Conservation (phyloP, 257 asterid species). For the Ajuga chamaepitys region DNA sequence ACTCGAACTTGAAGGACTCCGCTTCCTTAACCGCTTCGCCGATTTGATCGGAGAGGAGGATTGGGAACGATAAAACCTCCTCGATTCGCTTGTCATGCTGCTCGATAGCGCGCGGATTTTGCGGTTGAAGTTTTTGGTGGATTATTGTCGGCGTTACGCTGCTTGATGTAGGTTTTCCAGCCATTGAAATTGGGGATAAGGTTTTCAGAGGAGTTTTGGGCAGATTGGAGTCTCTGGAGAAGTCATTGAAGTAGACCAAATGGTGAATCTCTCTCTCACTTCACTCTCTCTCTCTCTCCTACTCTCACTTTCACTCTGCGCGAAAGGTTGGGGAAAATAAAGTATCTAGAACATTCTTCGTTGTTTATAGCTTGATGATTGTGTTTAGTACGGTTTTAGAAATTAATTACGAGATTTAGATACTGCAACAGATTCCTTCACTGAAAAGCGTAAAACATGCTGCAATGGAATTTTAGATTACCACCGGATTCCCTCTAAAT, state of each 20-base stretch:
- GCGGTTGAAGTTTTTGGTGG: constrained; percentile 27
- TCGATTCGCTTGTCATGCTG: constrained; percentile 39
- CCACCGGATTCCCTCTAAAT: too few species aligned
- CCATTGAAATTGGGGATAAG: constrained; percentile 21
- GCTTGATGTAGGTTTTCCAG: constrained; percentile 30
- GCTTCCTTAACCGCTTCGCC: constrained; percentile 40
- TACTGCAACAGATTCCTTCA: neutral
- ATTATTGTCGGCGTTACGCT: constrained; percentile 8
- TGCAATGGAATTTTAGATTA: too few species aligned
- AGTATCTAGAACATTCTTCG: constrained; percentile 4
- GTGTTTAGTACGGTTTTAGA: neutral
- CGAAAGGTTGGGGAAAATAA: constrained; percentile 3
- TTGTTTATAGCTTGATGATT: constrained; percentile 6
- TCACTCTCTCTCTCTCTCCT: too few species aligned
- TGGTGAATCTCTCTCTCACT: neutral
- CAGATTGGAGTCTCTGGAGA: too few species aligned
- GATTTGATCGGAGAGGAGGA: constrained; percentile 39
- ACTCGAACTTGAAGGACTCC: constrained; percentile 51
- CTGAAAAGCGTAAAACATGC: too few species aligned
- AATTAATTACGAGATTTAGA: neutral
- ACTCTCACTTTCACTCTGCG: neutral
- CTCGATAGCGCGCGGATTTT: constrained; percentile 22
- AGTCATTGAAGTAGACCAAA: neutral
- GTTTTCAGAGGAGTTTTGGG: neutral
- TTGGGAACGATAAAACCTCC: constrained; percentile 38